A percentile compares a stretch with the other conserved stretches of the same genome.
Conservation (phyloP, 73 alveolate genomes). For the Paramecium sonneborni region DNA sequence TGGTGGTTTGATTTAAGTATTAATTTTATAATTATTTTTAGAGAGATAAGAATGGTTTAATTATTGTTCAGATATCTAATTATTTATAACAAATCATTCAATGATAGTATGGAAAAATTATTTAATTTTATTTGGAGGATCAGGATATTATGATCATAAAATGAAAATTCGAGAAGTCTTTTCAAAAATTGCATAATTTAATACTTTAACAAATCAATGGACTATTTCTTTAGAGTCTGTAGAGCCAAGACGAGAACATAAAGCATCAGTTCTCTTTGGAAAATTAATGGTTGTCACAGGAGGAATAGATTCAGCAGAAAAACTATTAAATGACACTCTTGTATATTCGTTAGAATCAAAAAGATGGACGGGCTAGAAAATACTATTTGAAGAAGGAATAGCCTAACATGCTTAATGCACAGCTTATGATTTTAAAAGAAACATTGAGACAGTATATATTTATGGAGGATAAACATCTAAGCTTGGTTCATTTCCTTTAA, state of each 20-base stretch:
- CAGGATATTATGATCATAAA: constrained; percentile 11
- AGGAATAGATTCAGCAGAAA: constrained; percentile 28
- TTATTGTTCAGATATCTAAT: neutral
- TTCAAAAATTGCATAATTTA: neutral
- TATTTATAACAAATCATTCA: neutral
- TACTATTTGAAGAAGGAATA: constrained; percentile 1
- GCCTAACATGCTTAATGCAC: constrained; percentile 27
- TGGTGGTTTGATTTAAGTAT: constrained; percentile 49
- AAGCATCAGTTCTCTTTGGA: neutral
- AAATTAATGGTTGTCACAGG: constrained; percentile 19
- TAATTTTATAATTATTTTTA: neutral
- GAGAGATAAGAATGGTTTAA: neutral
- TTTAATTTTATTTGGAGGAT: constrained; percentile 22
- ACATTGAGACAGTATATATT: neutral
- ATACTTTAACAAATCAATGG: neutral
- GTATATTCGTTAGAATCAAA: constrained; percentile 1
- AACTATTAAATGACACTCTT: neutral
- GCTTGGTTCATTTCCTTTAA: constrained; percentile 11
- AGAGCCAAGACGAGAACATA: constrained; percentile 50
- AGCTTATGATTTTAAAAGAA: neutral
- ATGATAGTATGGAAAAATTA: neutral
- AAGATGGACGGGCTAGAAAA: neutral
- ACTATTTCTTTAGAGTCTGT: constrained; percentile 10
- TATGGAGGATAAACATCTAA: neutral
- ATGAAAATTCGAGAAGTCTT: constrained; percentile 33